Conservation (phyloP, 208 protist genomes). For the Leptomonas pyrrhocoris region DNA sequence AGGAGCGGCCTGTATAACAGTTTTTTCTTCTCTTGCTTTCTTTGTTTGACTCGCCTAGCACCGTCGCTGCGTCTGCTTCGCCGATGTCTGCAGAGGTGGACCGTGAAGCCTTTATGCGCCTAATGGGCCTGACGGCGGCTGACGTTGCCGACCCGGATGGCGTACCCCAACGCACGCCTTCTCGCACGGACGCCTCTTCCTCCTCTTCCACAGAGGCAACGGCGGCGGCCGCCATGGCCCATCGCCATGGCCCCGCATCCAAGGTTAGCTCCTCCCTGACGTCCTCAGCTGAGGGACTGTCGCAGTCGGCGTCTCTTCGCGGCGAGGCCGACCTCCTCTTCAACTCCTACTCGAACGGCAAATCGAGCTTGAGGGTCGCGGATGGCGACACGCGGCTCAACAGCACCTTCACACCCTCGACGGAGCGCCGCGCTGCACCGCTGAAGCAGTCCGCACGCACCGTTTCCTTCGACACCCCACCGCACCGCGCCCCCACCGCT, state of each 20-base stretch:
- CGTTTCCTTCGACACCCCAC: slow-evolving; percentile 4
- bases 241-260: not conserved
- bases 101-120: slow-evolving; percentile 73
- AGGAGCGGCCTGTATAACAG: too few species aligned
- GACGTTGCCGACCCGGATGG: slow-evolving; percentile 67
- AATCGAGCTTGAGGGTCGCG: not conserved
- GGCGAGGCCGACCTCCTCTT: slow-evolving; percentile 7
- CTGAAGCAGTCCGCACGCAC: not conserved
- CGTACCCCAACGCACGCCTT: not conserved
- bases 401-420: not conserved
- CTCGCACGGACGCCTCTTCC: not conserved
- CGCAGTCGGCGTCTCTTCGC: slow-evolving; percentile 25
- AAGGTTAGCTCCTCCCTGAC: slow-evolving; percentile 1
- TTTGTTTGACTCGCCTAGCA: slow-evolving; percentile 11
- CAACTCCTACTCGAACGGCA: not conserved
- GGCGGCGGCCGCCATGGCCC: not conserved
- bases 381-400: not conserved
- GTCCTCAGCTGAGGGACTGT: slow-evolving; percentile 28
- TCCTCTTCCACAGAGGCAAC: not conserved
- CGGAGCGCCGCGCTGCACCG: not conserved
- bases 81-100: slow-evolving; percentile 36
- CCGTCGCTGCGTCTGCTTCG: not conserved
- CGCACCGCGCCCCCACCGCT: slow-evolving; percentile 5
- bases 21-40: too few species aligned
- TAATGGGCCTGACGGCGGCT: slow-evolving; percentile 73